Conservation (phyloP, 2,329 filamentous ascomycete species). For the Cladosporium sp. region DNA sequence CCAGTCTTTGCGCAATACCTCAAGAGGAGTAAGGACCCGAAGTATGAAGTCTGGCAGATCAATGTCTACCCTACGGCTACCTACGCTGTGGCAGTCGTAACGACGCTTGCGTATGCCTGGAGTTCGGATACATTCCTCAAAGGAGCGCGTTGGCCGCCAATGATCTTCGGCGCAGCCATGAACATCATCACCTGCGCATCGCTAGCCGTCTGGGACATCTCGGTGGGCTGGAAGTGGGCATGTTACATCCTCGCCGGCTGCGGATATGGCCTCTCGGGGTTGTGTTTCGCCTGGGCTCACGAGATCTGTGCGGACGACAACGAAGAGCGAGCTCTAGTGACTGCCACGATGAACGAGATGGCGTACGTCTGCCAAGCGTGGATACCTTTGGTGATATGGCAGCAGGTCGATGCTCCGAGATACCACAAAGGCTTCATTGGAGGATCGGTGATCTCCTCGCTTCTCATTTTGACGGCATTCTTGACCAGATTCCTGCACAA, state of each 20-base stretch:
- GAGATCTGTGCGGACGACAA: slow-evolving; percentile 55
- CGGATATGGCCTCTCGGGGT: slow-evolving; percentile 28
- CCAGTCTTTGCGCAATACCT: slow-evolving; percentile 53
- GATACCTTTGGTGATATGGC: slow-evolving; percentile 64
- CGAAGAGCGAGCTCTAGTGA: slow-evolving; percentile 60
- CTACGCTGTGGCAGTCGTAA: slow-evolving; percentile 52
- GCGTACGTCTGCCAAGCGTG: slow-evolving; percentile 66
- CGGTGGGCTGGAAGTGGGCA: slow-evolving; percentile 29
- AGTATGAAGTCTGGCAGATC: slow-evolving; percentile 51
- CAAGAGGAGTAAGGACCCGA: slow-evolving; percentile 31
- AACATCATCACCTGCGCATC: slow-evolving; percentile 45
- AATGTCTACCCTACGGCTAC: slow-evolving; percentile 52
- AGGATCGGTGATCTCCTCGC: neutral
- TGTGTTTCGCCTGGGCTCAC: slow-evolving; percentile 37
- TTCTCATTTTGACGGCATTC: neutral
- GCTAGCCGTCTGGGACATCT: slow-evolving; percentile 44
- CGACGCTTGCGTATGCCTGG: slow-evolving; percentile 63
- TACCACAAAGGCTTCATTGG: slow-evolving; percentile 47
- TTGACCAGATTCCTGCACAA: neutral
- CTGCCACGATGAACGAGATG: slow-evolving; percentile 64
- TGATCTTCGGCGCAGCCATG: slow-evolving; percentile 52
- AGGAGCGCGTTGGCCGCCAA: slow-evolving; percentile 48
- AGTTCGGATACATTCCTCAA: slow-evolving; percentile 57
- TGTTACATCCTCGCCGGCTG: slow-evolving; percentile 29
- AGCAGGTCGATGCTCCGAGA: neutral